A percentile compares a stretch with the other conserved stretches of the same genome.
phyloP scores from a whole-genome alignment of 169 alveolate species.

The Cryptosporidium ryanae region DNA sequence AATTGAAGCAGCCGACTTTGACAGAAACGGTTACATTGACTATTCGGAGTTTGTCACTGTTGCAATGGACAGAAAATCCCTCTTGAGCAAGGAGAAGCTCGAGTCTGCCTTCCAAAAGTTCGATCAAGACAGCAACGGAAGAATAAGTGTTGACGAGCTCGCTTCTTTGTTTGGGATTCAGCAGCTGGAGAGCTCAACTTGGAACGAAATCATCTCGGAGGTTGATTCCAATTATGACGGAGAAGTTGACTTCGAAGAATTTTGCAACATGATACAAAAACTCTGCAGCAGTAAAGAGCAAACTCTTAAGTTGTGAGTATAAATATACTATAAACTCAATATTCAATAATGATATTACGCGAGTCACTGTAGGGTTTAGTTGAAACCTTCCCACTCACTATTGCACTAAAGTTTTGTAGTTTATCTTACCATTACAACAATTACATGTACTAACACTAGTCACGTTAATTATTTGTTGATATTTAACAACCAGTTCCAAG shows the following conservation, averaged over 20 bases:
- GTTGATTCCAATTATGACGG: conserved; percentile 82
- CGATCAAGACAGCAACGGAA: conserved; percentile 86
- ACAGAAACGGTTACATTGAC: conserved; percentile 94
- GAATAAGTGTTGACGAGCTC: conserved; percentile 81
- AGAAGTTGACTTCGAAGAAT: conserved; percentile 84
- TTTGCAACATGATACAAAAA: conserved; percentile 82
- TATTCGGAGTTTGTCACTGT: conserved; percentile 90
- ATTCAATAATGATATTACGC: no score
- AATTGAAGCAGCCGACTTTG: conserved; percentile 92
- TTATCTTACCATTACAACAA: no score
- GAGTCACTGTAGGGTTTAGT: no score
- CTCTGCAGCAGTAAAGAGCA: conserved; percentile 67
- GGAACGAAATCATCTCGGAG: conserved; percentile 81
- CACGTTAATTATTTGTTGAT: no score
- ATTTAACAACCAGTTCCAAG: no score
- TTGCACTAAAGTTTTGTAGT: no score
- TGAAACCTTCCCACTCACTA: no score
- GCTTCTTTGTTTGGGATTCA: conserved; percentile 81
- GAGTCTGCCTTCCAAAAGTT: conserved; percentile 83
- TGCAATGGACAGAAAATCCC: conserved; percentile 84
- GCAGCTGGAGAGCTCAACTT: conserved; percentile 76
- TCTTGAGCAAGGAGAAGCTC: conserved; percentile 83
- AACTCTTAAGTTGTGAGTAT: background rate
- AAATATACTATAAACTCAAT: no score
- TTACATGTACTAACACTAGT: no score